Evolutionary conservation across 2,329 filamentous ascomycete genomes (phyloP).

Genomic region (Neopestalotiopsis clavispora): DNA sequence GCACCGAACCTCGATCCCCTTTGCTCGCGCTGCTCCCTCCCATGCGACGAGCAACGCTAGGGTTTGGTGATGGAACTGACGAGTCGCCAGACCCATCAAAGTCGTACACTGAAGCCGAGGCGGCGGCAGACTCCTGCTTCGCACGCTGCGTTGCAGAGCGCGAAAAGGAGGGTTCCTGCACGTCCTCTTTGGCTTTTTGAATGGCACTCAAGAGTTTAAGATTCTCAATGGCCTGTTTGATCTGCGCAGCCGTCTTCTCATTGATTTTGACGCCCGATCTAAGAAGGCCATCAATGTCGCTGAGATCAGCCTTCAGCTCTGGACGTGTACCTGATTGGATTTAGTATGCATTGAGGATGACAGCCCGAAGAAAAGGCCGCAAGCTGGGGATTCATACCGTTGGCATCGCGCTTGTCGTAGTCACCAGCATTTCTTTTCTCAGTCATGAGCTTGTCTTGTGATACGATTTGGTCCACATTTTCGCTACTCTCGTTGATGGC

Average conservation of each 20-base stretch:
- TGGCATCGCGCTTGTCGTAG: conserved; percentile 14
- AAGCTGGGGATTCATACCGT: neutral
- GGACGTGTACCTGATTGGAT: conserved; percentile 20
- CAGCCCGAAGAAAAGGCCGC: neutral
- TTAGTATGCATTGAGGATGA: neutral
- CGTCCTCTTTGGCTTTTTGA: conserved; percentile 46
- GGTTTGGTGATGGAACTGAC: conserved; percentile 45
- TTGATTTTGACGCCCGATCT: conserved; percentile 40
- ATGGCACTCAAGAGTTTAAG: conserved; percentile 45
- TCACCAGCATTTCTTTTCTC: conserved; percentile 39
- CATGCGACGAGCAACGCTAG: conserved; percentile 40
- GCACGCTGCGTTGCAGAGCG: conserved; percentile 31
- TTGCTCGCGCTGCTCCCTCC: conserved; percentile 35
- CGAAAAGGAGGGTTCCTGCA: conserved; percentile 34
- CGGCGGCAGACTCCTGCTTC: conserved; percentile 29
- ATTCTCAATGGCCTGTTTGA: conserved; percentile 41
- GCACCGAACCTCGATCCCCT: conserved; percentile 56
- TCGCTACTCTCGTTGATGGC: conserved; percentile 46
- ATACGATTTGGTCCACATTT: conserved; percentile 41
- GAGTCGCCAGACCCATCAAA: conserved; percentile 50
- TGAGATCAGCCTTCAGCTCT: conserved; percentile 32
- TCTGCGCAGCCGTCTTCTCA: conserved; percentile 30
- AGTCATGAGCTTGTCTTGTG: conserved; percentile 44
- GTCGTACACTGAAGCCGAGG: conserved; percentile 43
- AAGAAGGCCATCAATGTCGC: conserved; percentile 37